These are phyloP conservation scores for Pythium volutum DNA, from an alignment of 352 stramenopile species.

Conservation along the genomic window DNA sequence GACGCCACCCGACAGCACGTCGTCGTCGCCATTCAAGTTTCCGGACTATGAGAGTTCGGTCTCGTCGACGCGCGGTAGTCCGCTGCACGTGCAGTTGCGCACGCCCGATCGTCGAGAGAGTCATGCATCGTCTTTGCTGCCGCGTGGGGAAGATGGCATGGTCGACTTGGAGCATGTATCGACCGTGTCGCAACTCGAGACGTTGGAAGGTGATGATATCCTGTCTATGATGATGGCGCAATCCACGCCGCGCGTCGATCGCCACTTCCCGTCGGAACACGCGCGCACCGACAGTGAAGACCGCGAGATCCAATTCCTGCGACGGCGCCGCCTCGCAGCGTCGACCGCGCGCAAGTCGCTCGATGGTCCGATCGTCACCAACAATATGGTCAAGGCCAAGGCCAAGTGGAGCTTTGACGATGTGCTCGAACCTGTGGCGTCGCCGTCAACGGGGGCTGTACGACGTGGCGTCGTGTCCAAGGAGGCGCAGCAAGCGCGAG, in stretches of 20 bases:
- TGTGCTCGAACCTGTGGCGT: conserved; percentile 9
- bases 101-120: neutral
- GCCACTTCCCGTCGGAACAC: conserved; percentile 52
- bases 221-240: conserved; percentile 41
- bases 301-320: conserved; percentile 42
- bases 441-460: conserved; percentile 8
- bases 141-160: conserved; percentile 28
- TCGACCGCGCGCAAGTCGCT: conserved; percentile 14
- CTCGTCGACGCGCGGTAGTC: conserved; percentile 12
- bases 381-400: conserved; percentile 16
- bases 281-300: conserved; percentile 45
- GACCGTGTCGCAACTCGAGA: conserved; percentile 44
- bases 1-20: conserved; percentile 20
- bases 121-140: neutral
- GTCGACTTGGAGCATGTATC: conserved; percentile 42
- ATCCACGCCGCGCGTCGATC: conserved; percentile 38
- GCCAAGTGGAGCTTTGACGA: conserved; percentile 30
- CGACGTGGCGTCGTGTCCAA: conserved; percentile 11
- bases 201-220: conserved; percentile 65
- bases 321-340: conserved; percentile 39
- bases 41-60: conserved; percentile 24
- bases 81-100: neutral
- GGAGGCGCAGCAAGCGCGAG: conserved; percentile 22
- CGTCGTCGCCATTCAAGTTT: conserved; percentile 28
- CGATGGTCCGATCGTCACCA: conserved; percentile 30